phyloP scores from a whole-genome alignment of 805 yeast species.

The Wickerhamiella parazyma region DNA sequence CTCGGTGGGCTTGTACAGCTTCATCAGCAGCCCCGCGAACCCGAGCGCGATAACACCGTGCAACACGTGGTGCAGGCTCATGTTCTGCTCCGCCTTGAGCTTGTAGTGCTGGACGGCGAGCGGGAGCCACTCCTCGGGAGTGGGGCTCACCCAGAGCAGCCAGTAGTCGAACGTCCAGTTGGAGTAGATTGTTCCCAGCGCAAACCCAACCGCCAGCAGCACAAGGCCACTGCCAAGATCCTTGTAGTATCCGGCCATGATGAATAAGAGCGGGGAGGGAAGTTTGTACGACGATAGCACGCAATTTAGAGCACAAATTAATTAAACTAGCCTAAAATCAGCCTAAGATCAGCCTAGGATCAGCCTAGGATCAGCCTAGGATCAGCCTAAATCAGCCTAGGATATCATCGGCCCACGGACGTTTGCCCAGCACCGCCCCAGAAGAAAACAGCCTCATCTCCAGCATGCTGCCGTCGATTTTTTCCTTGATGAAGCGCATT shows the following conservation, averaged over 20 bases:
- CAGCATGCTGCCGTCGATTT: neutral
- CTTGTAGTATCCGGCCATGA: conserved; percentile 13
- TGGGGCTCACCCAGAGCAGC: conserved; percentile 51
- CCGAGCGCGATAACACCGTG: conserved; percentile 54
- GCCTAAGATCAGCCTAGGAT: too few species aligned
- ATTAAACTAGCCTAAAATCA: too few species aligned
- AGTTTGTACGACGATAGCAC: too few species aligned
- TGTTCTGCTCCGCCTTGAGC: conserved; percentile 55
- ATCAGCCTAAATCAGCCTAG: too few species aligned
- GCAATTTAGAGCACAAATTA: too few species aligned
- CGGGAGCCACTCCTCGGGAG: conserved; percentile 41
- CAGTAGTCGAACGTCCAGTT: conserved; percentile 72
- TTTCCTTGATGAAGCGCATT: neutral
- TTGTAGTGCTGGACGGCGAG: conserved; percentile 61
- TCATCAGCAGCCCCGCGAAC: conserved; percentile 55
- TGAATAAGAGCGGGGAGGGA: neutral
- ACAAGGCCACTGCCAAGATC: conserved; percentile 17
- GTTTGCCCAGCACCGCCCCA: neutral
- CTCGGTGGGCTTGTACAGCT: conserved; percentile 75
- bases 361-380: too few species aligned
- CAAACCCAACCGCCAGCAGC: conserved; percentile 47
- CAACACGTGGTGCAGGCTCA: conserved; percentile 42
- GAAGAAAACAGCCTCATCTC: neutral
- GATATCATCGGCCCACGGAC: neutral
- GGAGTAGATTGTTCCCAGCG: conserved; percentile 63